Evolutionary conservation across 495 filamentous ascomycete genomes (phyloP), one percentile per base, ranked within the genome.

Genomic region (Penicillium longicatenatum): DNA sequence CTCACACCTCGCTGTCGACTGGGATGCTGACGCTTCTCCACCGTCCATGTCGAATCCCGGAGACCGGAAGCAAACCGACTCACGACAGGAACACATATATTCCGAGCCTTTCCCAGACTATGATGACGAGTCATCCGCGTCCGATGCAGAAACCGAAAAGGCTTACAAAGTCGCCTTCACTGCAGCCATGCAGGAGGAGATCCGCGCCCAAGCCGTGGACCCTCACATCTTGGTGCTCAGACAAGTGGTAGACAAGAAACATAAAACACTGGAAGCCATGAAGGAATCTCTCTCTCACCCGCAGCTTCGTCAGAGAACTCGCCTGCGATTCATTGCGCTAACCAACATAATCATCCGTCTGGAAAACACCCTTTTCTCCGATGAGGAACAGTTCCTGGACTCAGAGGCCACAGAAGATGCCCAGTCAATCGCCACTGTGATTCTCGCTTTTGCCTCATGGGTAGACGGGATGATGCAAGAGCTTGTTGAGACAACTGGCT

Each of bases 51-150:
- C 17, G 37, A 12, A n/a, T 5, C 37, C 37, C 37, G 14, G 17
- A 39, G 37, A 39, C 14, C 37, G 3, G 5, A 16, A 39, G 16
- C 37, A 16, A 39, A 39, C 3, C 4, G 37, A 17, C 4, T 39
- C 14, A n/a, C n/a, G 16, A 17, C 14, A 6, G 4, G 37, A 39
- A 39, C 14, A 16, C 37, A 39, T 43, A 29, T 50, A 51, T 10
- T 60, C 52, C 1, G 72, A 75, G 46, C 68, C 74, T 0, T 77
- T 77, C 45, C 73, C 73, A 1, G 66, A 66, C 5, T 77, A 70
- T 53, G 58, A 69, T 24, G 66, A 69, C 10, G 58, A 47, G 8
- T 39, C 37, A 1, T 7, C 24, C 24, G 9, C 24, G 8, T 1
- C 22, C 1, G 24, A 29, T n/a, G 43, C 54, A 3, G 64, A 65